Evolutionary conservation across 306 rosid genomes (phyloP).

Genomic region (Cucurbita pepo): DNA sequence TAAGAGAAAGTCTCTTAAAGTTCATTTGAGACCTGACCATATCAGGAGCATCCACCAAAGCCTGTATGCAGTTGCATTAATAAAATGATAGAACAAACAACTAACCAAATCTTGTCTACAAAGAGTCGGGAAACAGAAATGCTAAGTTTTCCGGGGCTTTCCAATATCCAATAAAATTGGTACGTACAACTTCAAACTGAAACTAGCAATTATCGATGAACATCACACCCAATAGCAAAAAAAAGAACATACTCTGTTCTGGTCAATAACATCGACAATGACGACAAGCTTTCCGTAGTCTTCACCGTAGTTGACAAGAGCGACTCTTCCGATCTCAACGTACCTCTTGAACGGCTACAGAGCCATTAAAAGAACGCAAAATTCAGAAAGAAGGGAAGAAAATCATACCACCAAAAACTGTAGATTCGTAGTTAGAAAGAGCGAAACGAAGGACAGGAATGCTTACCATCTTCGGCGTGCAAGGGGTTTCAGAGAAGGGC

Average conservation of each 20-base stretch:
- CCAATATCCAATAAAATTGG: neutral
- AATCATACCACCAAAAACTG: neutral
- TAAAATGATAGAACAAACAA: neutral
- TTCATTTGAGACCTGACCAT: constrained; percentile 39
- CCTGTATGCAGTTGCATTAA: constrained; percentile 8
- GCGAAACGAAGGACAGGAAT: neutral
- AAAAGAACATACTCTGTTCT: constrained; percentile 17
- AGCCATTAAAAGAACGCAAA: neutral
- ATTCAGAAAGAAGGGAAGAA: neutral
- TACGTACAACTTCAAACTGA: neutral
- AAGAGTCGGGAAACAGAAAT: too few species aligned
- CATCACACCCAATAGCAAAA: neutral
- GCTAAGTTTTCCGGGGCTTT: neutral
- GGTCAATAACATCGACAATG: constrained; percentile 35
- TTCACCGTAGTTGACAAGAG: constrained; percentile 33
- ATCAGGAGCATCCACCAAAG: constrained; percentile 37
- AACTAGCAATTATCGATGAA: neutral
- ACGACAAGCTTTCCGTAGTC: constrained; percentile 29
- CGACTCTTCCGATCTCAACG: constrained; percentile 35
- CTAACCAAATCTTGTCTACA: neutral
- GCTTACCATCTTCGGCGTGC: neutral
- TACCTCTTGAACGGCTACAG: constrained; percentile 29
- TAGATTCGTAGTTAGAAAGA: neutral
- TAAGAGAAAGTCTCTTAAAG: constrained; percentile 36
- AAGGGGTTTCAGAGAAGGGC: neutral